Base-by-base conservation (phyloP, 306 rosid genomes). In the Betula pendula region DNA sequence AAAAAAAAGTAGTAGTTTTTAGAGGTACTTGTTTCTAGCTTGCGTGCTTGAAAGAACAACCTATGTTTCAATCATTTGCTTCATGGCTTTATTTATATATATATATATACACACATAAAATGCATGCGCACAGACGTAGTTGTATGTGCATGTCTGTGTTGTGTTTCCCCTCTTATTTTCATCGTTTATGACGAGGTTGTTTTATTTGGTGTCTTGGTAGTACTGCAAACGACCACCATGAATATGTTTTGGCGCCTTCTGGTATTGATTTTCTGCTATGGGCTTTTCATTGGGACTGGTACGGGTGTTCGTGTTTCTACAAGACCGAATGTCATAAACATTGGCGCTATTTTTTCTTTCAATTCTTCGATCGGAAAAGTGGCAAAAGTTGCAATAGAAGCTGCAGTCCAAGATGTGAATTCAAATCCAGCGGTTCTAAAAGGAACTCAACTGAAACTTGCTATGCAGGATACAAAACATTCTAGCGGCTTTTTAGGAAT, bases 371-470 rank as follows among this genome's bases (percentile, higher is more conserved):
- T 85, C 70, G 90, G 90, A 0, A 85, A 73, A 51, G 84, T 89
- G 2, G 90, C 93, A 7, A 89, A 85, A 81, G 79, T 87, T 68
- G 89, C 90, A 8, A 77, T 89, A 19, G 59, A 78, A 45, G 76
- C 81, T 3, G 93, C 93, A 29, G 79, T 84, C 14, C 74, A 89
- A 35, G 93, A 87, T 25, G 84, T 89, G 15, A 89, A 89, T 73
- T 79, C 89, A 60, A 66, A 79, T 42, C 45, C 73, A 6, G 5
- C 68, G 0, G 40, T 89, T 79, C 89, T 87, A 33, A 81, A 50
- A 20, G 86, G 89, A 72, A 83, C 89, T 9, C 77, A 14, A 67
- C 86, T 89, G 50, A 65, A 76, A 48, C 65, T 89, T 10, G 75
- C 77, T 22, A 71, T 85, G 80, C 79, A 63, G 20, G 88, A 87